Evolutionary conservation across 2,329 filamentous ascomycete species (phyloP), one percentile per base, ranked within the genome.

Genomic region (Moelleriella libera): DNA sequence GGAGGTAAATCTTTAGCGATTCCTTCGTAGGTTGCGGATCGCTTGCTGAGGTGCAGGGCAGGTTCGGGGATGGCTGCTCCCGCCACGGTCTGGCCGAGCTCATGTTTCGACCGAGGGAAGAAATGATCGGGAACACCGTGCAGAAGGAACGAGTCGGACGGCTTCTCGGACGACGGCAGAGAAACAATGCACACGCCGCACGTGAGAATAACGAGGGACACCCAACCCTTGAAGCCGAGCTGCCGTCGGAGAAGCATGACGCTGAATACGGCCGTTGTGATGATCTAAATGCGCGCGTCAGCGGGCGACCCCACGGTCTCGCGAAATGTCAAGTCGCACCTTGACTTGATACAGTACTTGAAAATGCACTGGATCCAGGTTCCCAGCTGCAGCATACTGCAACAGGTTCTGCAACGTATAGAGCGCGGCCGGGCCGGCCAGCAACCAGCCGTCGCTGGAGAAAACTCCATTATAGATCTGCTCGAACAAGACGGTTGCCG

Each of bases 401-500:
- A 97, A 68, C n/a, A 85, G 85, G 60, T 96, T 97, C 58, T 96
- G 88, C 30, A 96, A 63, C 0, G 90, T 95, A 61, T 95, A 97
- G 2, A 97, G 72, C 5, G 80, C 75, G 4, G 90, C 92, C 0
- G 90, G 92, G 41, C 97, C 81, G 7, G 87, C 88, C 53, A 98
- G 69, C 64, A 95, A 95, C 90, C 90, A 97, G 55, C 88, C 88
- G 60, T 97, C 92, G 8, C 84, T 83, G 0, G 84, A 83, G 60
- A 97, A 94, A 12, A 96, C 84, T 31, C 82, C 79, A 56, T 78
- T 81, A 58, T 82, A 85, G 29, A 97, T 78, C 58, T 88, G 83
- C 57, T 82, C 76, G 59, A 94, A 86, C 14, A 96, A 73, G 1
- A 86, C 80, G 0, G 86, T 87, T 21, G 83, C 83, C 2, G 88